Percentiles rank a stretch among this genome's conserved stretches.
These are phyloP conservation scores for Mucor saturninus DNA, from an alignment of 371 early-diverging fungal species.

Conservation along the genomic window DNA sequence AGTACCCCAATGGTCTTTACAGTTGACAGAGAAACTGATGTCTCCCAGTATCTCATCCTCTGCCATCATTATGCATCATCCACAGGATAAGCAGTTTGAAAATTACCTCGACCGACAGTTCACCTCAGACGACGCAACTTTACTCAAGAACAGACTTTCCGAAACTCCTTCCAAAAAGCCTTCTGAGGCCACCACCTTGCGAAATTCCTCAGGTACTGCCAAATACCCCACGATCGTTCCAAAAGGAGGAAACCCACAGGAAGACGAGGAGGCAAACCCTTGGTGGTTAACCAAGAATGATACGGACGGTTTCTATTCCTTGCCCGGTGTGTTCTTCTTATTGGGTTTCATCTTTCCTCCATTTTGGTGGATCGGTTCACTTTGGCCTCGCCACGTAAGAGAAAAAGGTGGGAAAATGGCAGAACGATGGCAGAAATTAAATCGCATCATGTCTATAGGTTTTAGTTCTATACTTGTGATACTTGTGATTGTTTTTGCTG, in stretches of 20 bases:
- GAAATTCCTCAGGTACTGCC: slow-evolving; percentile 1
- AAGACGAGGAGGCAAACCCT: not conserved
- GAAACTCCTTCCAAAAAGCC: slow-evolving; percentile 8
- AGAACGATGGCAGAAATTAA: slow-evolving; percentile 48
- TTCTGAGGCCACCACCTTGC: slow-evolving; percentile 7
- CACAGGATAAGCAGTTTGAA: slow-evolving; percentile 17
- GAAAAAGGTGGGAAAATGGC: slow-evolving; percentile 50
- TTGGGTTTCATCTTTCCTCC: slow-evolving; percentile 52
- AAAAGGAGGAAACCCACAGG: not conserved
- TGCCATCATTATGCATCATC: slow-evolving; percentile 7
- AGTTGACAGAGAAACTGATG: slow-evolving; percentile 27
- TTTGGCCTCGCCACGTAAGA: slow-evolving; percentile 37
- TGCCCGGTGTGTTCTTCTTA: slow-evolving; percentile 41
- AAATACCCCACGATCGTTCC: not conserved
- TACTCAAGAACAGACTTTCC: slow-evolving; percentile 20
- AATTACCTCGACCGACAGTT: slow-evolving; percentile 21
- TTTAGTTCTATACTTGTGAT: slow-evolving; percentile 46
- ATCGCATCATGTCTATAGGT: slow-evolving; percentile 48
- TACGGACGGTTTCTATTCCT: slow-evolving; percentile 41
- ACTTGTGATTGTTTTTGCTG: slow-evolving; percentile 37
- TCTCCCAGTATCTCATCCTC: slow-evolving; percentile 9
- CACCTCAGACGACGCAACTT: slow-evolving; percentile 6
- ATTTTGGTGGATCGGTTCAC: slow-evolving; percentile 52
- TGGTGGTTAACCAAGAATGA: slow-evolving; percentile 43
- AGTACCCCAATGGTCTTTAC: slow-evolving; percentile 23